Base-by-base conservation (phyloP, 1,284 basidiomycete species). In the Blastosporella zonata region DNA sequence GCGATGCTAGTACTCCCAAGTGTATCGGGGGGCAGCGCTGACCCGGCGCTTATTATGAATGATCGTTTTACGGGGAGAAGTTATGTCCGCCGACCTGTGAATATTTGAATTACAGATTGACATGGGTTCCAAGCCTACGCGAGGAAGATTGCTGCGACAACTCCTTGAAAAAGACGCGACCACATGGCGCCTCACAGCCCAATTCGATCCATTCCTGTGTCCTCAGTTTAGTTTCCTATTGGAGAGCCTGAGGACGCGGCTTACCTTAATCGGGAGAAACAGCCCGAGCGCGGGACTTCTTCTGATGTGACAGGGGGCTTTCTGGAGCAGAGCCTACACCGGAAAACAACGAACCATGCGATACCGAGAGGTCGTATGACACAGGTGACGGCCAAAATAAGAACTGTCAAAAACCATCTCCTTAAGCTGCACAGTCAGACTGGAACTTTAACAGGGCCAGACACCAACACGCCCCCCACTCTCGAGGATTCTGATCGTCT, bases 401-500 rank as follows among this genome's bases (percentile, higher is more conserved):
- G 15, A 6, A 5, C 5, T 18, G n/a, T 7, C 34, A 36, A 17
- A 20, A 36, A 36, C 6, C 15, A 20, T 36, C 15, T 8, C 4
- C n/a, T 33, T 12, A n/a, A n/a, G n/a, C n/a, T n/a, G n/a, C n/a
- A n/a, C n/a, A n/a, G n/a, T n/a, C n/a, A n/a, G n/a, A n/a, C n/a
- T n/a, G n/a, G n/a, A n/a, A n/a, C n/a, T n/a, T n/a, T 76, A 85
- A 60, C 79, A 83, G 18, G 82, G 77, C 31, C 75, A 59, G 15
- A 87, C 67, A 6, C 75, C 66, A 33, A 91, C 73, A 25, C 58
- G 65, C 1, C 71, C 67, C 0, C 77, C 84, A 20, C 69, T 67
- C 53, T 84, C 74, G 29, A 92, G 64, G 21, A 89, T 81, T n/a
- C 64, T 66, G 23, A 81, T 73, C 0, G 79, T 75, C 63, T 92